Conservation (phyloP, 768 basidiomycete species). For the Leucocoprinus birnbaumii region DNA sequence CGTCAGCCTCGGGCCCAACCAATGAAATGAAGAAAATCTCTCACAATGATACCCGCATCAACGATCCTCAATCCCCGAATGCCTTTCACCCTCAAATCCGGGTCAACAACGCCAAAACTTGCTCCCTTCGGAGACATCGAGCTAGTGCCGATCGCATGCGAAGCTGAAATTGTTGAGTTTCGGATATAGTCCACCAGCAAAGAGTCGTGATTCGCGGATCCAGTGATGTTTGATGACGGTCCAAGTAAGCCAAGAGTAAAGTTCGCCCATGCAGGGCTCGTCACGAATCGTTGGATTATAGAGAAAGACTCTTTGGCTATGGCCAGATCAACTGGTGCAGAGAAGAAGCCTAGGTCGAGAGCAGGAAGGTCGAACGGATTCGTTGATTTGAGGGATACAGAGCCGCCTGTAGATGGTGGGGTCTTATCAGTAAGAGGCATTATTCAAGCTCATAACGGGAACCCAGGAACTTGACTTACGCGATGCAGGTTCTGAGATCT, state of each 20-base stretch:
- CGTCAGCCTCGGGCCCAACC: too few species aligned
- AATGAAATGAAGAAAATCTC: background rate
- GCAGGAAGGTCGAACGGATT: constrained; percentile 38
- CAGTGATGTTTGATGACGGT: constrained; percentile 7
- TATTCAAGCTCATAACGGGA: background rate
- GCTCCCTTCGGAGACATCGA: constrained; percentile 20
- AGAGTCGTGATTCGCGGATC: constrained; percentile 9
- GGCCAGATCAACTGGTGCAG: constrained; percentile 19
- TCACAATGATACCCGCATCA: constrained; percentile 22
- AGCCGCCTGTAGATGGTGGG: constrained; percentile 20
- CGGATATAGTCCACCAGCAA: constrained; percentile 15
- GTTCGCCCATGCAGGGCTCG: constrained; percentile 12
- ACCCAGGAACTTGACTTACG: background rate
- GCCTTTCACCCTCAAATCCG: constrained; percentile 24
- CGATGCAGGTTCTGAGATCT: background rate
- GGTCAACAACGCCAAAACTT: constrained; percentile 23
- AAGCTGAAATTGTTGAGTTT: background rate
- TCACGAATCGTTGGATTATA: constrained; percentile 16
- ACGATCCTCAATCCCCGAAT: constrained; percentile 21
- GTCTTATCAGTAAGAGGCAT: too few species aligned
- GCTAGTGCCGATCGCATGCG: constrained; percentile 18
- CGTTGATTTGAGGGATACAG: constrained; percentile 20
- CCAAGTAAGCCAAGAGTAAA: constrained; percentile 12
- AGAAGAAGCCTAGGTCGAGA: constrained; percentile 47
- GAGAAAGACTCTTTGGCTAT: constrained; percentile 13